These are phyloP conservation scores for Ramularia endophylla DNA, from an alignment of 2,329 filamentous ascomycete species.

Conservation along the genomic window DNA sequence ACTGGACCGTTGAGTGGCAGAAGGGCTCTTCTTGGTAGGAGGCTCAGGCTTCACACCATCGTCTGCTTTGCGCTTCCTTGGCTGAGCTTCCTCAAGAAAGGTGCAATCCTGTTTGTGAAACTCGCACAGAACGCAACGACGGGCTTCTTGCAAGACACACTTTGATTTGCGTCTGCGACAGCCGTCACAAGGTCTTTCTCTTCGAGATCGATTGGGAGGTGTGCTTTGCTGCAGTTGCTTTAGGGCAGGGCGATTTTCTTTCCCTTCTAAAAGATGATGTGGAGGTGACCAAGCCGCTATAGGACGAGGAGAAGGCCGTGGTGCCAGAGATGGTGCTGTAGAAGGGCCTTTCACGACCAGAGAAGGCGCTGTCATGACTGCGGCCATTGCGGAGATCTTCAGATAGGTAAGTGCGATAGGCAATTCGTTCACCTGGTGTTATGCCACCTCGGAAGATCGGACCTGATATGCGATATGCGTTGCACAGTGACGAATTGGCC, in stretches of 20 bases:
- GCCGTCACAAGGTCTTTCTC: conserved; percentile 56
- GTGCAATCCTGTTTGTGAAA: conserved; percentile 74
- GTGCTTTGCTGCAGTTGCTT: conserved; percentile 28
- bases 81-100: conserved; percentile 67
- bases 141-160: conserved; percentile 72
- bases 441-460: conserved; percentile 9
- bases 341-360: conserved; percentile 24
- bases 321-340: conserved; percentile 37
- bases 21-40: conserved; percentile 21
- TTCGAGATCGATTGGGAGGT: conserved; percentile 21
- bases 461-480: conserved; percentile 8
- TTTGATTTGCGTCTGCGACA: conserved; percentile 68
- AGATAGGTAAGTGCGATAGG: conserved; percentile 16
- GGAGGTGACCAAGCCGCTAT: conserved; percentile 42
- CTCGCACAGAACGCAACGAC: conserved; percentile 68
- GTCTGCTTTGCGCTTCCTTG: conserved; percentile 73
- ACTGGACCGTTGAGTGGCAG: conserved; percentile 11
- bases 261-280: conserved; percentile 36
- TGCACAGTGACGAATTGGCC: conserved; percentile 12
- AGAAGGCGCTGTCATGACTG: conserved; percentile 44
- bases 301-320: conserved; percentile 40
- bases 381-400: conserved; percentile 35
- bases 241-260: conserved; percentile 36
- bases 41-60: conserved; percentile 38
- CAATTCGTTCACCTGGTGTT: conserved; percentile 10